Base-by-base conservation (phyloP, 78 protist species). In the Abeoforma whisleri region DNA sequence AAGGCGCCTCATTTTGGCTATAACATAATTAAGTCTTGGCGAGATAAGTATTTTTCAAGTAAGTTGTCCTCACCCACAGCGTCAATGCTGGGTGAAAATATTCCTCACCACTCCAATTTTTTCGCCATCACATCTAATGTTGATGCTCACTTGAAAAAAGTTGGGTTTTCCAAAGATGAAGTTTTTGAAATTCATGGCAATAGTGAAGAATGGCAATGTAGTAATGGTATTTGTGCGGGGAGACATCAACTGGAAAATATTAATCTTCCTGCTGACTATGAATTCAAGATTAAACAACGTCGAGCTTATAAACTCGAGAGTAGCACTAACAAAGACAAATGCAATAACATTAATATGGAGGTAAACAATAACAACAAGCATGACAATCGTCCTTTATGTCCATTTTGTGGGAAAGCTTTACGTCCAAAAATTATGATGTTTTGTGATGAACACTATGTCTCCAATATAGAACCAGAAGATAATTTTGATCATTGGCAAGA, bases 151-250 rank as follows among this genome's bases (percentile, higher is more conserved):
- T 72, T 72, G 12, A 2, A 16, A 34, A 12, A 2, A 16, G 12
- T 5, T 35, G 76, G 76, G 33, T 72, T 72, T 72, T 2, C 5
- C 12, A 35, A 72, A 35, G 12, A 35, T 16, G 76, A 72, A 35
- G 12, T 72, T 37, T 72, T 37, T 35, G 76, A 72, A 35, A 72
- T 72, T 19, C 76, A 72, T 35, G 76, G 76, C 2, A 72, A 72
- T 72, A 35, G 32, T 16, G 76, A 72, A 37, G 28, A 16, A 34
- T 72, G 76, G 76, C n/a, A n/a, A n/a, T n/a, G n/a, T n/a, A n/a
- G n/a, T n/a, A n/a, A n/a, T n/a, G n/a, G n/a, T n/a, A n/a, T n/a
- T n/a, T n/a, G n/a, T n/a, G n/a, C n/a, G n/a, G n/a, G n/a, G n/a
- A n/a, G n/a, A n/a, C n/a, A n/a, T n/a, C n/a, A n/a, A n/a, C n/a